These are phyloP conservation scores for Coprinellus micaceus DNA, from an alignment of 768 basidiomycete genomes.

Conservation along the genomic window DNA sequence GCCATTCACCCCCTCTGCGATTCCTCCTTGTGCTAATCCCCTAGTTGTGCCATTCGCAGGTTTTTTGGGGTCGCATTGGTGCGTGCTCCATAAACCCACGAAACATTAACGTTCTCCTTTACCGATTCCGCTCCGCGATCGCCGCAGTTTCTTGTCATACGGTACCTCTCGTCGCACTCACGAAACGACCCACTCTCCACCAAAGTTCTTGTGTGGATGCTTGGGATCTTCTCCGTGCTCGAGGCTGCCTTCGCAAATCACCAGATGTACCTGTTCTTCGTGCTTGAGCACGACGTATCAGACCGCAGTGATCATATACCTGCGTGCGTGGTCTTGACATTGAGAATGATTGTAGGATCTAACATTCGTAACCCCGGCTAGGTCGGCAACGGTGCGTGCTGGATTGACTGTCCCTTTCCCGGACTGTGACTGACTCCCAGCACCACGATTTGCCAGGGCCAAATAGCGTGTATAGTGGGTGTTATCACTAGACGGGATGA, in stretches of 20 bases:
- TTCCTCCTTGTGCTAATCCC: not conserved
- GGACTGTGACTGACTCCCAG: not conserved
- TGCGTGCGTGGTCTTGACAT: not conserved
- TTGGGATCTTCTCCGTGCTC: not conserved
- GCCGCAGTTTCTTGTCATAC: too few relatives aligned
- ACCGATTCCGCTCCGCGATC: not conserved
- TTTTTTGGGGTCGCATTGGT: too few relatives aligned
- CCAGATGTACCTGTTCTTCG: constrained; percentile 1
- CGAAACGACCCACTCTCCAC: too few relatives aligned
- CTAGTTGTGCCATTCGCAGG: too few relatives aligned
- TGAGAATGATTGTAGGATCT: not conserved
- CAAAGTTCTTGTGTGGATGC: not conserved
- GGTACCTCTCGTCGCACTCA: too few relatives aligned
- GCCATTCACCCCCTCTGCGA: not conserved
- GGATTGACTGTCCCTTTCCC: not conserved
- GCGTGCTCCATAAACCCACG: not conserved
- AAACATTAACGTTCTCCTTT: not conserved
- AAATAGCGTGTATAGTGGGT: too few relatives aligned
- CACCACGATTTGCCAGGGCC: not conserved
- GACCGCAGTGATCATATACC: not conserved
- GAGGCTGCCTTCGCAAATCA: constrained; percentile 3
- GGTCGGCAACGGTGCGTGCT: not conserved
- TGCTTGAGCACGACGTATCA: not conserved
- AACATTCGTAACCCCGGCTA: not conserved
- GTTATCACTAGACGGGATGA: too few relatives aligned